Conservation (phyloP, 2,329 filamentous ascomycete genomes). For the Diplodia sapinea region DNA sequence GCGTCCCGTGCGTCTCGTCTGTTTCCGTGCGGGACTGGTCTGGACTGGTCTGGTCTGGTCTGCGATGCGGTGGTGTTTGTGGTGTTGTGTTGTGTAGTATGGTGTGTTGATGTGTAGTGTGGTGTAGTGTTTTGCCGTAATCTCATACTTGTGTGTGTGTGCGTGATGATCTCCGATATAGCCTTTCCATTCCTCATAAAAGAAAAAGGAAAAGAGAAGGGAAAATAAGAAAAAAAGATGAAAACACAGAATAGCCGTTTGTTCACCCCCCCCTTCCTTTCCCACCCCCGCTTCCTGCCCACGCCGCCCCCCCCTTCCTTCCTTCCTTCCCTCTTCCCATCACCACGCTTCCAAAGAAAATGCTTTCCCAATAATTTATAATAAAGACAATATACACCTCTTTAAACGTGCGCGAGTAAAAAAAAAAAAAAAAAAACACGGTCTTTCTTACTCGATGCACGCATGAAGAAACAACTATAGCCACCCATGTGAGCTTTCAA, state of each 20-base stretch:
- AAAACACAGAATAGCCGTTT: background rate
- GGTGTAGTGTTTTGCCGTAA: background rate
- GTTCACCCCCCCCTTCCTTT: background rate
- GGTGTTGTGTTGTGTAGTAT: background rate
- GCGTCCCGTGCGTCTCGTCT: too few relatives aligned
- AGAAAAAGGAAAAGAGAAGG: background rate
- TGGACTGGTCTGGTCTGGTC: too few relatives aligned
- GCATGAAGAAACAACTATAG: background rate
- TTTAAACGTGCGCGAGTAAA: background rate
- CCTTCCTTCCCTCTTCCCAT: too few relatives aligned
- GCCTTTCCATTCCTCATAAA: background rate
- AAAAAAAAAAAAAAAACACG: background rate
- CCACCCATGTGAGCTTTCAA: background rate
- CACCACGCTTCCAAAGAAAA: background rate
- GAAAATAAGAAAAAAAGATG: too few relatives aligned
- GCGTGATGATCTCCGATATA: background rate
- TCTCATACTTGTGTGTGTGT: background rate
- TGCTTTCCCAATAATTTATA: background rate
- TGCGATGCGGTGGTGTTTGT: background rate
- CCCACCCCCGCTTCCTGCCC: too few relatives aligned
- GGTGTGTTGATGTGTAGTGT: background rate
- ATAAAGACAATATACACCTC: background rate
- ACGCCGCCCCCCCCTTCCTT: too few relatives aligned
- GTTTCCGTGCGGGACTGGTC: background rate
- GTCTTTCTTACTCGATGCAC: background rate